Percentiles rank a stretch among this genome's conserved stretches.
phyloP scores from a whole-genome alignment of 176 grass and related monocot genomes.

The Eragrostis nindensis region DNA sequence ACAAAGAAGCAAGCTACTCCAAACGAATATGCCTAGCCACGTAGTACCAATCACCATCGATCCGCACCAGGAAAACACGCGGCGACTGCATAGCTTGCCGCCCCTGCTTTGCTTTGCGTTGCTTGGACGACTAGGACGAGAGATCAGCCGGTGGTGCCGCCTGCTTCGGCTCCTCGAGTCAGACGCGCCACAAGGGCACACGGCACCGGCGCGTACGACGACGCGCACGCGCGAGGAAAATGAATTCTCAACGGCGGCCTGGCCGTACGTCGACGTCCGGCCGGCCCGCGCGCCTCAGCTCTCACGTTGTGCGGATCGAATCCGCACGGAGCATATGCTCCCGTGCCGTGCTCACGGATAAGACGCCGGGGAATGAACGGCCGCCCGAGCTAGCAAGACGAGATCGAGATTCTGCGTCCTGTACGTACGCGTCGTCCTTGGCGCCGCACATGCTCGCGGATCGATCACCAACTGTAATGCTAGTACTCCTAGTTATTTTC shows the following conservation, averaged over 20 bases:
- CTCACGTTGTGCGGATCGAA: background rate
- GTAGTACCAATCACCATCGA: background rate
- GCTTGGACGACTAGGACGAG: conserved; percentile 5
- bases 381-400: background rate
- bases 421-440: background rate
- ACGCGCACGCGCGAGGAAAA: background rate
- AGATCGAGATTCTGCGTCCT: background rate
- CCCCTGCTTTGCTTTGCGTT: too few species aligned
- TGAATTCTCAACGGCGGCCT: background rate
- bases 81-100: background rate
- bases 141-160: background rate
- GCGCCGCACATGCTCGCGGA: background rate
- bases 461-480: background rate
- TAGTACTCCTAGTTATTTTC: background rate
- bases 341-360: background rate
- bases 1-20: background rate
- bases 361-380: background rate
- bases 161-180: background rate
- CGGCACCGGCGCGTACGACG: background rate
- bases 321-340: conserved; percentile 11
- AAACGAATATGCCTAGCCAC: background rate
- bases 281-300: background rate
- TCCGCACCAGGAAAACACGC: background rate
- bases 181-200: background rate
- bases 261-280: background rate